Conservation (phyloP, 306 rosid genomes). For the Cercis canadensis region DNA sequence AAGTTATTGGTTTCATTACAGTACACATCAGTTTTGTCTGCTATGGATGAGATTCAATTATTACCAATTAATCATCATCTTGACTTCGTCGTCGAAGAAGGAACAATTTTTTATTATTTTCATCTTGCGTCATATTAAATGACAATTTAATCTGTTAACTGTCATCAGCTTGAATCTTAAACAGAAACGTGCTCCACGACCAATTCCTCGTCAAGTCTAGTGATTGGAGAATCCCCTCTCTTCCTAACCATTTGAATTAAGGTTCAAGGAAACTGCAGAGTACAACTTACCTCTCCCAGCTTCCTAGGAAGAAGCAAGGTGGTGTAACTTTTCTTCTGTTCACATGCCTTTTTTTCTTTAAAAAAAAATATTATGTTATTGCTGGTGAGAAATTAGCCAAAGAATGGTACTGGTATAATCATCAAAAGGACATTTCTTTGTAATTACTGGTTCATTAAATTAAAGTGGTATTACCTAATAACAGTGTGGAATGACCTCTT, state of each 20-base stretch:
- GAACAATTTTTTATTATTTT: neutral
- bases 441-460: slow-evolving; percentile 22
- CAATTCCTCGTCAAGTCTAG: slow-evolving; percentile 18
- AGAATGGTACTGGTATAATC: slow-evolving; percentile 9
- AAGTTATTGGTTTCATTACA: neutral
- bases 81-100: no score
- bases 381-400: neutral
- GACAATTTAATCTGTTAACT: slow-evolving; percentile 9
- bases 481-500: neutral
- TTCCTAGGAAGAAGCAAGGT: slow-evolving; percentile 33
- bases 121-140: slow-evolving; percentile 28
- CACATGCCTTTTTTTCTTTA: neutral
- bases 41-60: no score
- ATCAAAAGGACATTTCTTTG: slow-evolving; percentile 12
- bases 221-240: slow-evolving; percentile 14
- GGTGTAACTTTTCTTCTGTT: neutral
- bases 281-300: no score
- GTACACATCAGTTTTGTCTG: neutral
- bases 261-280: slow-evolving; percentile 26
- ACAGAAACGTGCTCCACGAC: neutral
- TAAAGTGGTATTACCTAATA: slow-evolving; percentile 3
- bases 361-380: no score
- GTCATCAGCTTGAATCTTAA: slow-evolving; percentile 28
- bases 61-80: no score
- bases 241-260: neutral